Conservation (phyloP, 1,284 basidiomycete species). For the Wallemia ichthyophaga region DNA sequence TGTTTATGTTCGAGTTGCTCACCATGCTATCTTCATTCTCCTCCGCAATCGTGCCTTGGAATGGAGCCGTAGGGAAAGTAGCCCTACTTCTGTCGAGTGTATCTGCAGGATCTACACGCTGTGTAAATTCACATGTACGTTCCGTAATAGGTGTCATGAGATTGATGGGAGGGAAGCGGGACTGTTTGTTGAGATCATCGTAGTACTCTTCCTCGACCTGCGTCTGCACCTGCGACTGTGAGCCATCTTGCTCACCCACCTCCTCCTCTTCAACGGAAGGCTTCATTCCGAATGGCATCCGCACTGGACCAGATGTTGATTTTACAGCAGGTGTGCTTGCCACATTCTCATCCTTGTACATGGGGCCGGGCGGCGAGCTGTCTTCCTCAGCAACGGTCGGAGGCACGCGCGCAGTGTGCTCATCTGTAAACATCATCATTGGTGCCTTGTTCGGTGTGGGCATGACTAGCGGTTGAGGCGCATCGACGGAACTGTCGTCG, state of each 20-base stretch:
- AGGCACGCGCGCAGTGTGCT: slow-evolving; percentile 2
- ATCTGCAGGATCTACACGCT: slow-evolving; percentile 7
- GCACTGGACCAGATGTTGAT: slow-evolving; percentile 6
- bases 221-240: slow-evolving; percentile 1
- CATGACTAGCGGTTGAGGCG: slow-evolving; percentile 1
- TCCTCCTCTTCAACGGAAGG: slow-evolving; percentile 7
- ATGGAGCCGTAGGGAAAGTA: slow-evolving; percentile 3
- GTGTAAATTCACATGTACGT: slow-evolving; percentile 56
- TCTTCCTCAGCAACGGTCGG: slow-evolving; percentile 12
- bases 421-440: slow-evolving; percentile 12
- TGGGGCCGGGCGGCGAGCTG: slow-evolving; percentile 5
- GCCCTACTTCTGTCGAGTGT: slow-evolving; percentile 5
- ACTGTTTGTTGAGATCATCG: slow-evolving; percentile 22
- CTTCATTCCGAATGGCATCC: slow-evolving; percentile 4
- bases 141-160: slow-evolving; percentile 89
- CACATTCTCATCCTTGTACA: slow-evolving; percentile 3
- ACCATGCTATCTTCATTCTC: neutral
- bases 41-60: neutral
- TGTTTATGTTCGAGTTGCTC: neutral
- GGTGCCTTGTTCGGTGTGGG: neutral
- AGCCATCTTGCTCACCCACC: slow-evolving; percentile 8
- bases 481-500: slow-evolving; percentile 11
- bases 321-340: slow-evolving; percentile 7
- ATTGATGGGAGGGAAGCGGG: slow-evolving; percentile 25
- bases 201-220: slow-evolving; percentile 6